A percentile compares a stretch with the other conserved stretches of the same genome.
Evolutionary conservation across 441 rosid genomes (phyloP).

Genomic region (Populus hybrid): DNA sequence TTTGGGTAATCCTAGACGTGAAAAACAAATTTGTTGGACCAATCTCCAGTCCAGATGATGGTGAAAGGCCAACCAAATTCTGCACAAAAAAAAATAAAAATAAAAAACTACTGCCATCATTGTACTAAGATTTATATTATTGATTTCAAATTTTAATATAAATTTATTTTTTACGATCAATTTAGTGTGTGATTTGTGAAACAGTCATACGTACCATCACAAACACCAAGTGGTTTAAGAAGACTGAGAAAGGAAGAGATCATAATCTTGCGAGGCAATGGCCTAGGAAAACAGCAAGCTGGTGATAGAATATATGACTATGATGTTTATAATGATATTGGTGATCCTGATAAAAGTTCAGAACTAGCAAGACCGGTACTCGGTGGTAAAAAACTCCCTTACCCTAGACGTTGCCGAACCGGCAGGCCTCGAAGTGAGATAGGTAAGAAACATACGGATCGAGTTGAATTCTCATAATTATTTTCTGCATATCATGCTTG

Average conservation of each 20-base stretch:
- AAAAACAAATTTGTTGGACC: no score
- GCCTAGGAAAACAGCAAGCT: slow-evolving; percentile 44
- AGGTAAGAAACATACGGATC: slow-evolving; percentile 20
- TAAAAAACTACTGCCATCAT: neutral
- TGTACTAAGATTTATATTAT: neutral
- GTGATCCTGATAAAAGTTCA: slow-evolving; percentile 42
- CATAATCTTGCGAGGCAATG: slow-evolving; percentile 43
- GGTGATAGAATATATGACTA: slow-evolving; percentile 67
- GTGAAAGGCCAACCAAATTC: neutral
- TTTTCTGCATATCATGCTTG: neutral
- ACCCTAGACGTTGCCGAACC: slow-evolving; percentile 72
- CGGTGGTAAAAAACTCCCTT: slow-evolving; percentile 54
- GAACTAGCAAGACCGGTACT: slow-evolving; percentile 49
- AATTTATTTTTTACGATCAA: neutral
- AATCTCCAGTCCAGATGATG: no score
- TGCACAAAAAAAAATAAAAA: no score
- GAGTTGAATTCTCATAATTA: neutral
- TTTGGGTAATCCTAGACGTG: no score
- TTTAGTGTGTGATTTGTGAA: neutral
- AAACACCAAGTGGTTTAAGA: slow-evolving; percentile 56
- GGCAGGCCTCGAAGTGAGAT: slow-evolving; percentile 38
- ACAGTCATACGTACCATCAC: slow-evolving; percentile 51
- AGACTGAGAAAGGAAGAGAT: slow-evolving; percentile 55
- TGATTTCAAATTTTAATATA: neutral
- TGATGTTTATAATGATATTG: slow-evolving; percentile 72